phyloP scores from a whole-genome alignment of 2,329 filamentous ascomycete genomes.

The Calycina herbarum region DNA sequence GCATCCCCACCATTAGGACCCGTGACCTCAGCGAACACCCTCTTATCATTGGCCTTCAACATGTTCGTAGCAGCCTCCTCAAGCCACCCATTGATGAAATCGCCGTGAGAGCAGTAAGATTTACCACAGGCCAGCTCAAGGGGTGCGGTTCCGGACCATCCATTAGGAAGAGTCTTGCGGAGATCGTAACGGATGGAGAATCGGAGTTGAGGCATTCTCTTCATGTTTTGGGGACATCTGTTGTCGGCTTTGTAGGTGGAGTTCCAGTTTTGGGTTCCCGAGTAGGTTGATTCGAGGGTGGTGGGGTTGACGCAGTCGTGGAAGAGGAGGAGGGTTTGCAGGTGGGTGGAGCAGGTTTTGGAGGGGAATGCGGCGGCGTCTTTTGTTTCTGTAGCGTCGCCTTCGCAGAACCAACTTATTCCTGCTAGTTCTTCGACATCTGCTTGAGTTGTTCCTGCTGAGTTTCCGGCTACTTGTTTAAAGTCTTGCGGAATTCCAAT shows the following conservation, averaged over 20 bases:
- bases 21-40: slow-evolving; percentile 29
- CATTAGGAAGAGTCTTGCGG: slow-evolving; percentile 43
- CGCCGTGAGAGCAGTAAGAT: slow-evolving; percentile 44
- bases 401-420: slow-evolving; percentile 42
- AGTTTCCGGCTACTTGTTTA: slow-evolving; percentile 44
- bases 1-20: slow-evolving; percentile 38
- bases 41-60: slow-evolving; percentile 30
- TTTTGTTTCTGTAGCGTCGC: slow-evolving; percentile 28
- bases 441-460: slow-evolving; percentile 38
- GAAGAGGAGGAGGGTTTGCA: slow-evolving; percentile 48
- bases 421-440: slow-evolving; percentile 36
- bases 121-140: slow-evolving; percentile 45
- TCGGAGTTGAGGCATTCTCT: slow-evolving; percentile 48
- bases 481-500: slow-evolving; percentile 47
- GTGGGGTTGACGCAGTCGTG: slow-evolving; percentile 44
- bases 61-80: slow-evolving; percentile 44
- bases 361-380: slow-evolving; percentile 37
- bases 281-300: slow-evolving; percentile 40
- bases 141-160: slow-evolving; percentile 46
- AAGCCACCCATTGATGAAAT: slow-evolving; percentile 51
- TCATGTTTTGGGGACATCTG: slow-evolving; percentile 45
- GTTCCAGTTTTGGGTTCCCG: slow-evolving; percentile 7
- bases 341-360: slow-evolving; percentile 42
- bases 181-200: slow-evolving; percentile 50
- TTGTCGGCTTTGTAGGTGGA: slow-evolving; percentile 28